These are phyloP conservation scores for Jackrogersella multiformis DNA, from an alignment of 495 filamentous ascomycete species.

Conservation along the genomic window DNA sequence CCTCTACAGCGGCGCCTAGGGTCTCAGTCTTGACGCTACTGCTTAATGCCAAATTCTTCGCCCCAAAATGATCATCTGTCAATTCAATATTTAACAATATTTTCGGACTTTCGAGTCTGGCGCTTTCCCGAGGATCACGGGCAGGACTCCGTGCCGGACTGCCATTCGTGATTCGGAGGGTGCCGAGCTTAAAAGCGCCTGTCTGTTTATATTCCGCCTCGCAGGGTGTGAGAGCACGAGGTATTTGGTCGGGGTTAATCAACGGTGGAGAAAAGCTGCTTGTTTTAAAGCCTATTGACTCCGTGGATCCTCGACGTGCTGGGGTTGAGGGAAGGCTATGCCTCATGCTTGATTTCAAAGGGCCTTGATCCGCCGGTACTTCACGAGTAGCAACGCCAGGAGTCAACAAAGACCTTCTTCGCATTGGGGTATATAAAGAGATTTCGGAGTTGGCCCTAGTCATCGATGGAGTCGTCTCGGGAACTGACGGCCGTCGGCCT, in stretches of 20 bases:
- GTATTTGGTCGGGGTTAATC: slow-evolving; percentile 40
- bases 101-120: neutral
- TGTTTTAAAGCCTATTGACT: slow-evolving; percentile 46
- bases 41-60: neutral
- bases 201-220: slow-evolving; percentile 62
- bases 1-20: neutral
- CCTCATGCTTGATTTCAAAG: slow-evolving; percentile 43
- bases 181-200: slow-evolving; percentile 67
- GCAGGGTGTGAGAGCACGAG: slow-evolving; percentile 55
- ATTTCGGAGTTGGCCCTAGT: slow-evolving; percentile 53
- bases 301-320: slow-evolving; percentile 49
- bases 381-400: slow-evolving; percentile 59
- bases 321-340: slow-evolving; percentile 53
- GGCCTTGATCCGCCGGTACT: slow-evolving; percentile 30
- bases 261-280: slow-evolving; percentile 46
- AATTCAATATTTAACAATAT: neutral
- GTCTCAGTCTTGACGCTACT: neutral
- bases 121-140: slow-evolving; percentile 10
- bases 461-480: slow-evolving; percentile 44
- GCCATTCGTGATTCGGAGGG: slow-evolving; percentile 67
- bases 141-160: slow-evolving; percentile 51
- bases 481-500: slow-evolving; percentile 45
- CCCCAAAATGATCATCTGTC: slow-evolving; percentile 11
- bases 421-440: slow-evolving; percentile 59
- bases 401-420: slow-evolving; percentile 57